Percentiles rank a stretch among this genome's conserved stretches.
Conservation (phyloP, 805 yeast genomes). For the Debaryomyces hansenii region DNA sequence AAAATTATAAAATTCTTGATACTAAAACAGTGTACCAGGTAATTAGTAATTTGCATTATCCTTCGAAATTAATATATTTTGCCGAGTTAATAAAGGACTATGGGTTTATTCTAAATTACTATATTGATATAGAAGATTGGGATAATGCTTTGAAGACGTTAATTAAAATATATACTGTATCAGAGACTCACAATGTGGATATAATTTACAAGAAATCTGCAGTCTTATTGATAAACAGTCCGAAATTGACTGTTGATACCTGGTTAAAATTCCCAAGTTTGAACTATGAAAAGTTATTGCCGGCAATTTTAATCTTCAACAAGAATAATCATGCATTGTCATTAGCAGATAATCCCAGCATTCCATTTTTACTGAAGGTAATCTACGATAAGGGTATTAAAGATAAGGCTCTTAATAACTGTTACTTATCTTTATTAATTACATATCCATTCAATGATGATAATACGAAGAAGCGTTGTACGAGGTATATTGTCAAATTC, state of each 20-base stretch:
- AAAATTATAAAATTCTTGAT: slow-evolving; percentile 55
- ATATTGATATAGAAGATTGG: slow-evolving; percentile 75
- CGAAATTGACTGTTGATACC: slow-evolving; percentile 67
- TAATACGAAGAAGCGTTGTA: slow-evolving; percentile 6
- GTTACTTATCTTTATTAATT: slow-evolving; percentile 67
- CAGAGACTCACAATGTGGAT: slow-evolving; percentile 14
- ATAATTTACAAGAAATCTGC: slow-evolving; percentile 68
- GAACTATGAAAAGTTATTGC: slow-evolving; percentile 65
- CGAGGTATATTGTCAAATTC: slow-evolving; percentile 32
- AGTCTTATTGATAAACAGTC: slow-evolving; percentile 63
- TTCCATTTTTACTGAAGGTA: slow-evolving; percentile 61
- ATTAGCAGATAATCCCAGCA: slow-evolving; percentile 57
- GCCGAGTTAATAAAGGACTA: slow-evolving; percentile 70
- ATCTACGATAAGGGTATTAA: slow-evolving; percentile 39
- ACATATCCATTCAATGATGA: slow-evolving; percentile 26
- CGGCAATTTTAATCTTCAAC: slow-evolving; percentile 73
- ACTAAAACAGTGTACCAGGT: slow-evolving; percentile 70
- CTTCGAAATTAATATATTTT: slow-evolving; percentile 60
- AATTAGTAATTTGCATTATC: slow-evolving; percentile 63
- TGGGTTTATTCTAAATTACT: slow-evolving; percentile 65
- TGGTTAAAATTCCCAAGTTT: slow-evolving; percentile 67
- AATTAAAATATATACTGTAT: slow-evolving; percentile 33
- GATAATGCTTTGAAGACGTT: slow-evolving; percentile 61
- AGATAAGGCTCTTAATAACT: slow-evolving; percentile 59
- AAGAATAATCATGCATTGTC: slow-evolving; percentile 40